Evolutionary conservation across 164 flowering plant species (phyloP).

Genomic region (Chloranthus sessilifolius): DNA sequence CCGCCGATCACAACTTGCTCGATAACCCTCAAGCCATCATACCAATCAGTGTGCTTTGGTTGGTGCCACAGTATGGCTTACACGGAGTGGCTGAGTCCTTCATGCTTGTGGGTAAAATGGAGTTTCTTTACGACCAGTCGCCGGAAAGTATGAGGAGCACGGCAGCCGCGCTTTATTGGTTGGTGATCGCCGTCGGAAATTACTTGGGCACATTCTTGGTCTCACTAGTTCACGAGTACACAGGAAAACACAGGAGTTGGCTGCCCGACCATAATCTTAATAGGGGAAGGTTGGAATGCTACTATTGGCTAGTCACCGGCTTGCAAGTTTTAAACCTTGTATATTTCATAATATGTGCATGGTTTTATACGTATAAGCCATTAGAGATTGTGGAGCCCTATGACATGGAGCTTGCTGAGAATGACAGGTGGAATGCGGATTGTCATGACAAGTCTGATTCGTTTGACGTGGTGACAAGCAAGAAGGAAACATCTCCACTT

Average conservation of each 20-base stretch:
- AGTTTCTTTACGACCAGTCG: constrained; percentile 48
- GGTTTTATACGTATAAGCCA: constrained; percentile 47
- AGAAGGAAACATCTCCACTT: no score
- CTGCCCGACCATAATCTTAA: constrained; percentile 57
- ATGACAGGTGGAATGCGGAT: constrained; percentile 25
- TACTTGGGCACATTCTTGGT: constrained; percentile 51
- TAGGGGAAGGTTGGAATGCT: constrained; percentile 52
- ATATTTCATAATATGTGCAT: constrained; percentile 44
- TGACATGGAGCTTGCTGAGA: constrained; percentile 8
- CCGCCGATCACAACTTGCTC: constrained; percentile 31
- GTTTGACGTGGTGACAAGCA: no score
- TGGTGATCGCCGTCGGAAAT: constrained; percentile 41
- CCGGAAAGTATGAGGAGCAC: constrained; percentile 59
- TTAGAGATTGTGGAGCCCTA: constrained; percentile 30
- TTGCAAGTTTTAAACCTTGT: constrained; percentile 50
- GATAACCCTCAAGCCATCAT: constrained; percentile 33
- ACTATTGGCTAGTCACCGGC: constrained; percentile 50
- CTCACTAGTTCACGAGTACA: constrained; percentile 40
- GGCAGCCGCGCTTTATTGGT: constrained; percentile 46
- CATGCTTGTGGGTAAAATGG: constrained; percentile 39
- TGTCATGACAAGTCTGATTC: no score
- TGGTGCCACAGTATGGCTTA: constrained; percentile 40
- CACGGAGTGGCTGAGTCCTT: constrained; percentile 46
- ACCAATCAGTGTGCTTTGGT: constrained; percentile 51
- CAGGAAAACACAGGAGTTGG: constrained; percentile 46